Conservation (phyloP, 2,329 filamentous ascomycete species). For the Phoma sp. region DNA sequence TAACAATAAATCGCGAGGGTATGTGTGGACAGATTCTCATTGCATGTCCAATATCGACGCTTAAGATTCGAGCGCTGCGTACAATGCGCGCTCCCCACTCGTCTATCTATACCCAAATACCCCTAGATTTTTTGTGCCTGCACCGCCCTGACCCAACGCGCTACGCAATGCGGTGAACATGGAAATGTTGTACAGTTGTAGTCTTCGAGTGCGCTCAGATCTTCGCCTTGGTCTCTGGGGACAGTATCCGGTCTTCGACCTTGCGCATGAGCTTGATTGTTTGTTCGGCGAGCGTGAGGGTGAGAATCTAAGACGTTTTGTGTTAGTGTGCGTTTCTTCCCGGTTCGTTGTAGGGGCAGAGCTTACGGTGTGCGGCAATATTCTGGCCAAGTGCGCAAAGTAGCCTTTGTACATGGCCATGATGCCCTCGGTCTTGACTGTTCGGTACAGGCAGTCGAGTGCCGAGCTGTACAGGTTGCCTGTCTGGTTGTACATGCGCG, state of each 20-base stretch:
- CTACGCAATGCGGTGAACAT: slow-evolving; percentile 5
- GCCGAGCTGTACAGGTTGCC: slow-evolving; percentile 95
- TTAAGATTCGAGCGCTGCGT: background rate
- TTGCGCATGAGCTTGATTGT: slow-evolving; percentile 90
- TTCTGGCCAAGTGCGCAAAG: slow-evolving; percentile 90
- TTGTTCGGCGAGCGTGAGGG: slow-evolving; percentile 91
- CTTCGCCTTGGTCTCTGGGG: slow-evolving; percentile 54
- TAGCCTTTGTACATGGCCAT: slow-evolving; percentile 98
- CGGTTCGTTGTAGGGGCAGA: background rate
- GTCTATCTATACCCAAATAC: background rate
- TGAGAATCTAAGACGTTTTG: slow-evolving; percentile 69
- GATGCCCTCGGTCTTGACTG: slow-evolving; percentile 86
- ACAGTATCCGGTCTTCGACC: slow-evolving; percentile 69
- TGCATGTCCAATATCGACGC: background rate
- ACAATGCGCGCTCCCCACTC: background rate
- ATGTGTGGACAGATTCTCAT: background rate
- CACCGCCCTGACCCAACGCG: background rate
- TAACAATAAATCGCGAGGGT: background rate
- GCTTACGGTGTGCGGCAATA: slow-evolving; percentile 84
- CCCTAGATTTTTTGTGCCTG: background rate
- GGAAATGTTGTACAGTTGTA: slow-evolving; percentile 6
- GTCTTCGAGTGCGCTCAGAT: slow-evolving; percentile 43
- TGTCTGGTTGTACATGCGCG: slow-evolving; percentile 97
- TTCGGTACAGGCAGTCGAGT: slow-evolving; percentile 90
- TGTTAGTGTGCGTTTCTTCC: slow-evolving; percentile 24